phyloP scores from a whole-genome alignment of 2,329 filamentous ascomycete species.

The Epichloe sp. region DNA sequence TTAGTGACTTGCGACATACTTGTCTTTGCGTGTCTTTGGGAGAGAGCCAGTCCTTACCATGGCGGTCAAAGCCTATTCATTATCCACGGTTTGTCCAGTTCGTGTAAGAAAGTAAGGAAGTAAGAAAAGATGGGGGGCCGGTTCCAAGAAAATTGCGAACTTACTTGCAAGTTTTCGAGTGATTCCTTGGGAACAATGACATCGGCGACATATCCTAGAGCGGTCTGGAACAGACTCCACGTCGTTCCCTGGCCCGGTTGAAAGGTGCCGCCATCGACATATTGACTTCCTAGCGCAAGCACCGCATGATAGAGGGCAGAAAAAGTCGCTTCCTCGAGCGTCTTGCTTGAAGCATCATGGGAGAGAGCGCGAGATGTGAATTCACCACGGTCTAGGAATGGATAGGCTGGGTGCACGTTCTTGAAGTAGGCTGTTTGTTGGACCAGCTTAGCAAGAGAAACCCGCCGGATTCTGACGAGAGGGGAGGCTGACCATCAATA shows the following conservation, averaged over 20 bases:
- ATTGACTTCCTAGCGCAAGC: constrained; percentile 22
- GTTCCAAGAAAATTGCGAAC: background rate
- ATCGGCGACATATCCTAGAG: constrained; percentile 10
- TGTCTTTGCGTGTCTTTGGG: no score
- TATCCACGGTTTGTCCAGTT: background rate
- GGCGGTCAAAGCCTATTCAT: constrained; percentile 3
- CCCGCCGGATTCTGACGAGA: background rate
- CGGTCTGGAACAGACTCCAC: constrained; percentile 11
- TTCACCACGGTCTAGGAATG: constrained; percentile 18
- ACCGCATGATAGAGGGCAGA: constrained; percentile 20
- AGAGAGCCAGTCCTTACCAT: constrained; percentile 1
- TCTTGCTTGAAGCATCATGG: background rate
- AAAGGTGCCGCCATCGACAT: constrained; percentile 12
- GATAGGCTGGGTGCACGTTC: constrained; percentile 22
- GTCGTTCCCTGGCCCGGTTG: constrained; percentile 8
- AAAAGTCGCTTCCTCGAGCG: constrained; percentile 11
- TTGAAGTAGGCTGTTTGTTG: constrained; percentile 20
- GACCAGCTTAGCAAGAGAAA: background rate
- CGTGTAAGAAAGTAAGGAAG: no score
- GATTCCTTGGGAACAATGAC: constrained; percentile 4
- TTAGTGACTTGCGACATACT: background rate
- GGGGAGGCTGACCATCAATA: background rate
- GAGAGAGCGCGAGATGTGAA: background rate
- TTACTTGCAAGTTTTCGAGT: constrained; percentile 2
- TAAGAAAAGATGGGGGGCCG: no score